Conservation (phyloP, 192 early-diverging fungal genomes). For the Obelidium mucronatum region DNA sequence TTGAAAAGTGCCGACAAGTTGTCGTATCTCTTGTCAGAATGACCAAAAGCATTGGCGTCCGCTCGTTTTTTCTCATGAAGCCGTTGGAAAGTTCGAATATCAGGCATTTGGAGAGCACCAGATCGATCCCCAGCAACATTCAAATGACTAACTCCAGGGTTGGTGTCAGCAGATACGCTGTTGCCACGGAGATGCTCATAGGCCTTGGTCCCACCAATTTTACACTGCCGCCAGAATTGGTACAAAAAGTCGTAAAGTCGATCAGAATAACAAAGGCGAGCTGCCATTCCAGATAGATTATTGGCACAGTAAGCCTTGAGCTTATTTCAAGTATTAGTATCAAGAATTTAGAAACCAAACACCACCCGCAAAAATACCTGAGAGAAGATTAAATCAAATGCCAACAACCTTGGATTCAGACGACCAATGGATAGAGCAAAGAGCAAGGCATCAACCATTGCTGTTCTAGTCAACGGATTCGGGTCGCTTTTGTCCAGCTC, state of each 20-base stretch:
- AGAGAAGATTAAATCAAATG: slow-evolving; percentile 1
- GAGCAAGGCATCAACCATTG: not conserved
- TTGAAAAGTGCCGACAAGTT: not conserved
- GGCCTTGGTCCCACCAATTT: not conserved
- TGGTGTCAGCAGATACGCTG: not conserved
- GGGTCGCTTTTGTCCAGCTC: not conserved
- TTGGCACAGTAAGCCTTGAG: not conserved
- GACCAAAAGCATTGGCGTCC: not conserved
- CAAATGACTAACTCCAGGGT: not conserved
- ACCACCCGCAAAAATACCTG: slow-evolving; percentile 1
- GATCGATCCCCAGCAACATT: not conserved
- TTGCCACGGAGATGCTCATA: not conserved
- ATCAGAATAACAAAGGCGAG: not conserved
- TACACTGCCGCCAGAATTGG: not conserved
- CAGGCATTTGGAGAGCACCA: not conserved
- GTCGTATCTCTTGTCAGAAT: not conserved
- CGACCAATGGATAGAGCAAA: not conserved
- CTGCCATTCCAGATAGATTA: not conserved
- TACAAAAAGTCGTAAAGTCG: not conserved
- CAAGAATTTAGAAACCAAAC: not conserved
- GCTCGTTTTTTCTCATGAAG: not conserved
- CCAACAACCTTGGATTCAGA: not conserved
- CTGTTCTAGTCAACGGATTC: not conserved
- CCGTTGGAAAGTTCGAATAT: not conserved
- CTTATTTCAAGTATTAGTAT: not conserved